Conservation (phyloP, 2,329 filamentous ascomycete species). For the Pseudocercospora cruenta region DNA sequence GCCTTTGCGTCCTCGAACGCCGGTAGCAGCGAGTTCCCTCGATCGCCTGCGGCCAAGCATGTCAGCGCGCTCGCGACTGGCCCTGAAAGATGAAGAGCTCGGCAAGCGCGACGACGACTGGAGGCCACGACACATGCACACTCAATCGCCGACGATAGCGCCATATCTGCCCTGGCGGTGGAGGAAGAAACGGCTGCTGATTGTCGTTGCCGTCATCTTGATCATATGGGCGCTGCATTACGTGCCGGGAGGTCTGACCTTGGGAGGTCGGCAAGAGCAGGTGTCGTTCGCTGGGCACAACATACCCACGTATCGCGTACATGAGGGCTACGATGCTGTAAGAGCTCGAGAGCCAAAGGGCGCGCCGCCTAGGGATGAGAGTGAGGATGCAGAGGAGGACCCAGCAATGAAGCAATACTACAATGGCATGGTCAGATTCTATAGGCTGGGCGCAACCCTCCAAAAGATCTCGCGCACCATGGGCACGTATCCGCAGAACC, state of each 20-base stretch:
- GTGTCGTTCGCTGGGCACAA: constrained; percentile 2
- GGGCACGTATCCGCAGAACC: constrained; percentile 59
- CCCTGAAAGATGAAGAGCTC: constrained; percentile 62
- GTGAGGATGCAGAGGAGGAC: constrained; percentile 19
- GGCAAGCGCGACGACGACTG: constrained; percentile 67
- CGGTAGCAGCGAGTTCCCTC: neutral
- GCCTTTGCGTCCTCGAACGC: constrained; percentile 13
- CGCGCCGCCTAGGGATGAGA: constrained; percentile 27
- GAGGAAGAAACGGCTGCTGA: constrained; percentile 55
- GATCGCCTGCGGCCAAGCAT: constrained; percentile 12
- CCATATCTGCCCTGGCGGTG: constrained; percentile 39
- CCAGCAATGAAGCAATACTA: constrained; percentile 54
- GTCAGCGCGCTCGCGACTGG: constrained; percentile 24
- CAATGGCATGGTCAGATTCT: constrained; percentile 72
- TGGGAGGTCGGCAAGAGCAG: neutral
- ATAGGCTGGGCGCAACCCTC: constrained; percentile 65
- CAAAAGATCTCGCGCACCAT: constrained; percentile 60
- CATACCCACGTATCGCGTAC: constrained; percentile 1
- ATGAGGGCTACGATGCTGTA: constrained; percentile 18
- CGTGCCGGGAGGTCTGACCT: constrained; percentile 8
- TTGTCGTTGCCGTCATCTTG: constrained; percentile 48
- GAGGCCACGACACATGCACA: constrained; percentile 6
- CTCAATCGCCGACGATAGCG: constrained; percentile 21
- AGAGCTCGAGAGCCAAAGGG: constrained; percentile 29
- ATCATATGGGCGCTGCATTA: constrained; percentile 12